These are phyloP conservation scores for Erodium moschatum DNA, from an alignment of 441 rosid species.

Conservation along the genomic window DNA sequence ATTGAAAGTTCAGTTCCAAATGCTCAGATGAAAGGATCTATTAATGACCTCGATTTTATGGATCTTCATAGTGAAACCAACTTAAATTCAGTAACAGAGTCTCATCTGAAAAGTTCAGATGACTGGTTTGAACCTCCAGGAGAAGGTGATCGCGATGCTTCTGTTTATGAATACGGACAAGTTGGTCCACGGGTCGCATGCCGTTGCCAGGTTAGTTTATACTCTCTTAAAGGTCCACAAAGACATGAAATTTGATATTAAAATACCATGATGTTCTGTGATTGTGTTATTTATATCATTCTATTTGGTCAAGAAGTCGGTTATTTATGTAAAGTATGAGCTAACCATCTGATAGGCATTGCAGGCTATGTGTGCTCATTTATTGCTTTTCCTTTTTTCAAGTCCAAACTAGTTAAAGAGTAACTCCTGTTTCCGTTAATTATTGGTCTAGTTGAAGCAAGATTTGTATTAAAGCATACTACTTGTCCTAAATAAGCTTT, in stretches of 20 bases:
- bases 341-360: background rate
- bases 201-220: conserved; percentile 42
- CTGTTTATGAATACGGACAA: conserved; percentile 27
- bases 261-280: background rate
- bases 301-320: background rate
- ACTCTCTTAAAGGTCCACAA: background rate
- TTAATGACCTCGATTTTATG: conserved; percentile 20
- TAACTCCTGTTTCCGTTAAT: background rate
- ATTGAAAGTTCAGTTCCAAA: conserved; percentile 32
- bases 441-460: background rate
- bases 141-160: conserved; percentile 27
- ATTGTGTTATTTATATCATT: conserved; percentile 5
- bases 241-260: background rate
- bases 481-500: background rate
- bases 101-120: conserved; percentile 18
- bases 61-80: conserved; percentile 20
- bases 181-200: conserved; percentile 42
- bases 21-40: conserved; percentile 21
- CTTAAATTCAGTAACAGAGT: conserved; percentile 16
- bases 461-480: background rate
- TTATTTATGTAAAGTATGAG: background rate
- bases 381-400: background rate
- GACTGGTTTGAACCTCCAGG: conserved; percentile 29
- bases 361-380: background rate
- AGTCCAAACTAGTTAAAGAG: background rate